phyloP scores from a whole-genome alignment of 257 asterid species.

The Solanum habrochaites region DNA sequence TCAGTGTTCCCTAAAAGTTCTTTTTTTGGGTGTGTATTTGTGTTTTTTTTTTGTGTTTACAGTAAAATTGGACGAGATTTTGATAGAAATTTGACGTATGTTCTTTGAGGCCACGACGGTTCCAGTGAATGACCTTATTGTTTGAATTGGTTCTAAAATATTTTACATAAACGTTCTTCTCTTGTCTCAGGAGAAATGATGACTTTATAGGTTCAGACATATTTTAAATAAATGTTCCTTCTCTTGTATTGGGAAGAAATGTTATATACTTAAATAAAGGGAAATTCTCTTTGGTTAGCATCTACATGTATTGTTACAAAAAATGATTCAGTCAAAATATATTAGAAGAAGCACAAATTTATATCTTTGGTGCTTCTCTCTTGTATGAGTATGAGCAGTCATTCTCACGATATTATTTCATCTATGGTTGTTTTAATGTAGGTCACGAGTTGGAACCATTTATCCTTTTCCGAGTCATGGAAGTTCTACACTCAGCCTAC shows the following conservation, averaged over 20 bases:
- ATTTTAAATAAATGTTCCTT: not conserved
- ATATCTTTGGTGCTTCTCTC: not conserved
- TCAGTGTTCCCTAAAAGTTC: not conserved
- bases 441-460: conserved; percentile 47
- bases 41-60: not conserved
- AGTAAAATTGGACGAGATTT: not conserved
- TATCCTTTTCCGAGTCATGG: conserved; percentile 44
- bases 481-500: conserved; percentile 64
- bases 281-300: not conserved
- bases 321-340: not conserved
- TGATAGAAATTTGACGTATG: not conserved
- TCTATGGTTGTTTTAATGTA: conserved; percentile 14
- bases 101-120: not conserved
- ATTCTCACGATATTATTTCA: not conserved
- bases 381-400: not conserved
- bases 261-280: not conserved
- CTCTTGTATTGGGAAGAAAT: not conserved
- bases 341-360: not conserved
- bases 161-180: not conserved
- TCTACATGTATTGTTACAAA: not conserved
- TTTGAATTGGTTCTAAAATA: not conserved
- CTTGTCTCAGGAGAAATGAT: not conserved
- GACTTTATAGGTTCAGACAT: not conserved
- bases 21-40: not conserved
- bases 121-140: not conserved